phyloP scores from a whole-genome alignment of 2,329 filamentous ascomycete genomes.

The Leptographium flavum region DNA sequence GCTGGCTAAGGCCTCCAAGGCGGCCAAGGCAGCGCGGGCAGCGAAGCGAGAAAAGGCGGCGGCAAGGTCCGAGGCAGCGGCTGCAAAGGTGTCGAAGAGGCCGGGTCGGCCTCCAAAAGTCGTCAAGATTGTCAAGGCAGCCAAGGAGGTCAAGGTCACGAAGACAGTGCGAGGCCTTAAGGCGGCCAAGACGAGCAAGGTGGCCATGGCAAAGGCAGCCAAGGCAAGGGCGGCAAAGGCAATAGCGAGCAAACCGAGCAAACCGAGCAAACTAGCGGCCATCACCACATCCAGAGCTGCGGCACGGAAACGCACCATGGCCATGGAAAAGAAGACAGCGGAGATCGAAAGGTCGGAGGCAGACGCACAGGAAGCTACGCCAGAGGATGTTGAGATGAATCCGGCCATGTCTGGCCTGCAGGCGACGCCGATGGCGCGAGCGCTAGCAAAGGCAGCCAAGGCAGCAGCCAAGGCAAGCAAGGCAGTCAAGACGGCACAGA shows the following conservation, averaged over 20 bases:
- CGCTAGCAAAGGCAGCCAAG: slow-evolving; percentile 4
- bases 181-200: neutral
- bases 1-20: slow-evolving; percentile 13
- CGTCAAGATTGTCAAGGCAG: slow-evolving; percentile 18
- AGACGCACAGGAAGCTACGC: neutral
- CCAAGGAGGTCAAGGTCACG: slow-evolving; percentile 18
- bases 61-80: neutral
- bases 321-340: neutral
- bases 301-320: neutral
- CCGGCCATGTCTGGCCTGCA: slow-evolving; percentile 14
- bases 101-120: neutral
- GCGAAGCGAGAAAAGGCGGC: slow-evolving; percentile 15
- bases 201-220: slow-evolving; percentile 15
- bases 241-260: neutral
- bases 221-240: neutral
- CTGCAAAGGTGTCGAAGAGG: neutral
- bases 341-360: too few relatives aligned
- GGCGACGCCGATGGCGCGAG: slow-evolving; percentile 13
- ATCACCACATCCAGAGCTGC: neutral
- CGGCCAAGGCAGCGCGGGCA: slow-evolving; percentile 1
- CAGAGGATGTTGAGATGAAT: neutral
- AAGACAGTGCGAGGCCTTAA: too few relatives aligned
- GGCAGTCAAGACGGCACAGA: slow-evolving; percentile 8
- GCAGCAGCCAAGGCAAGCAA: slow-evolving; percentile 10
- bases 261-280: neutral